Evolutionary conservation across 1,139 yeast species (phyloP).

Genomic region (Diutina sp.): DNA sequence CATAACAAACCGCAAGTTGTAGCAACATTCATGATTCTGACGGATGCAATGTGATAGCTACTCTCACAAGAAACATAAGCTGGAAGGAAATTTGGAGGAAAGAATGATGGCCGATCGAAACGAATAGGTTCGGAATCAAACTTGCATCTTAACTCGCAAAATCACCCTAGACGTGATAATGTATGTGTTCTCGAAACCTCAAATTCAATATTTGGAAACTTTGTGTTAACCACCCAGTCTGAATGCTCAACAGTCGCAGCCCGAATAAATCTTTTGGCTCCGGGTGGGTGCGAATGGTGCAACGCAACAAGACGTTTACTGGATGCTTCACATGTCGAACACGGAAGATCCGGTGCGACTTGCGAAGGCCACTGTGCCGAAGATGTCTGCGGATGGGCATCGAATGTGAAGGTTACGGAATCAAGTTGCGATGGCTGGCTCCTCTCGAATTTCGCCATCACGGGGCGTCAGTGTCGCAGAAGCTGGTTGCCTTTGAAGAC

Average conservation of each 20-base stretch:
- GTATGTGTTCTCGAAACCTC: too few species aligned
- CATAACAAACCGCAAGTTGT: too few species aligned
- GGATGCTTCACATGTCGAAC: conserved; percentile 43
- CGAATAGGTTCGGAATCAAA: too few species aligned
- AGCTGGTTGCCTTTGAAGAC: conserved; percentile 14
- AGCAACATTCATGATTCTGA: too few species aligned
- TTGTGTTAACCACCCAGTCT: background rate
- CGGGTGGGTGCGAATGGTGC: background rate
- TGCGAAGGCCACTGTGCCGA: conserved; percentile 27
- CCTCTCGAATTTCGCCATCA: conserved; percentile 34
- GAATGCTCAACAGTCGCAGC: background rate
- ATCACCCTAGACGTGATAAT: too few species aligned
- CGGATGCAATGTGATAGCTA: too few species aligned
- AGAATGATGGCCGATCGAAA: too few species aligned
- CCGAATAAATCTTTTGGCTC: background rate
- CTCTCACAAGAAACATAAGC: too few species aligned
- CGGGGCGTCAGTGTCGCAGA: conserved; percentile 15
- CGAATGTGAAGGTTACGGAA: conserved; percentile 71
- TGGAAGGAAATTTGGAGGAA: too few species aligned
- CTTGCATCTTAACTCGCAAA: too few species aligned
- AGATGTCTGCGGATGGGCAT: conserved; percentile 35
- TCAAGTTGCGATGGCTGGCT: conserved; percentile 66
- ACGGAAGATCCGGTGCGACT: conserved; percentile 37
- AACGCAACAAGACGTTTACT: conserved; percentile 23
- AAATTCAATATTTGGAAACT: too few species aligned